Percentiles rank a stretch among this genome's conserved stretches.
Evolutionary conservation across 177 flowering plant genomes (phyloP).

Genomic region (Vitis hybrid): DNA sequence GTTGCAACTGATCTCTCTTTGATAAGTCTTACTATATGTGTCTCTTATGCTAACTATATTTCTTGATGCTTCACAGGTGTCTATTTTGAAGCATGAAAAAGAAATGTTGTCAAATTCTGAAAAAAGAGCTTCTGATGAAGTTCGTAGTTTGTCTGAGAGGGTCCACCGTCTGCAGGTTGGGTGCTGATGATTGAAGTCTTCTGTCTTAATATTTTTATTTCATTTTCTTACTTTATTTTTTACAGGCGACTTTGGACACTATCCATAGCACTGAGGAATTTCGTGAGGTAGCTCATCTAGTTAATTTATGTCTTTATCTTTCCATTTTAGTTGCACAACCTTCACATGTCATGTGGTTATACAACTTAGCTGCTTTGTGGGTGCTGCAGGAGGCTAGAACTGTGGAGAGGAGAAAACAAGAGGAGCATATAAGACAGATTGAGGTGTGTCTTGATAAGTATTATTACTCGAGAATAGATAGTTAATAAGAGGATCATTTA

Average conservation of each 20-base stretch:
- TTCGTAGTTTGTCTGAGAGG: constrained; percentile 70
- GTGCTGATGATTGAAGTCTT: not conserved
- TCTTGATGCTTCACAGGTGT: constrained; percentile 38
- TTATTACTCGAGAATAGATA: not conserved
- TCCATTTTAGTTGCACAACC: not conserved
- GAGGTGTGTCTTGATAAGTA: constrained; percentile 51
- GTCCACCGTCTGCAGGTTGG: constrained; percentile 80
- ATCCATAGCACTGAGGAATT: constrained; percentile 75
- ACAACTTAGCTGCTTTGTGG: constrained; percentile 7
- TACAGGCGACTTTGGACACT: constrained; percentile 82
- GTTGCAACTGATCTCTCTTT: not conserved
- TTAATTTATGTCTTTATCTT: not conserved
- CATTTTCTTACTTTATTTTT: not conserved
- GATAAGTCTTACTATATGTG: too few relatives aligned
- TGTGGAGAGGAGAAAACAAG: constrained; percentile 64
- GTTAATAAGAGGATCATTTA: too few relatives aligned
- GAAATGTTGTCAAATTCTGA: constrained; percentile 73
- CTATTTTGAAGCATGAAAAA: constrained; percentile 74
- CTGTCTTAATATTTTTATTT: not conserved
- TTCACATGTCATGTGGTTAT: not conserved
- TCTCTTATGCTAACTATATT: not conserved
- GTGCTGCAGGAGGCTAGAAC: constrained; percentile 64
- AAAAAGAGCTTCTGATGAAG: constrained; percentile 85
- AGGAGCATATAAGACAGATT: constrained; percentile 52
- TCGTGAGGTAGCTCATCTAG: constrained; percentile 58